Evolutionary conservation across 2,329 filamentous ascomycete species (phyloP), one percentile per base, ranked within the genome.

Genomic region (Pyrenochaeta sp.): DNA sequence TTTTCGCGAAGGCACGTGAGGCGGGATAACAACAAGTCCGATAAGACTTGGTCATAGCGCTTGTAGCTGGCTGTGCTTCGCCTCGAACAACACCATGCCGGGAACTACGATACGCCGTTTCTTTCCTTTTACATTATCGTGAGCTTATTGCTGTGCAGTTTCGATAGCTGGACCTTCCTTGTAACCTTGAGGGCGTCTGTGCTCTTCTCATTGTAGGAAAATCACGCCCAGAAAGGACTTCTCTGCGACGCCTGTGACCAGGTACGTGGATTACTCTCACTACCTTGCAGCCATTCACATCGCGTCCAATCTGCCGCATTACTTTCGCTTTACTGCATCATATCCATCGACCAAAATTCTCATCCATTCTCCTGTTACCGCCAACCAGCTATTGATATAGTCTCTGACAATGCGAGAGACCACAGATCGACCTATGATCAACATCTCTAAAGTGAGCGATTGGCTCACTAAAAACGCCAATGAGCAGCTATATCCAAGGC

Each of bases 391-490:
- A 13, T 49, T 56, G 24, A 19, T 28, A 40, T 13, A 48, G 19
- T 36, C 44, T 43, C 64, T 66, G 40, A 67, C 54, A 56, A 65
- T 64, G 61, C 54, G 53, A 34, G 49, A 54, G 37, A 48, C 52
- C 50, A 34, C 54, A 60, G 55, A 47, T 50, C 54, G 52, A 50
- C 54, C 62, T 24, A 82, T 82, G 80, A 73, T 82, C 59, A 79
- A 81, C 66, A 74, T 78, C 50, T 77, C 75, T 52, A 80, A 76
- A 32, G 69, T 82, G 54, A 80, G 75, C 64, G 78, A 80, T 48
- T 72, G 81, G 62, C 72, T 82, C 59, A 77, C 78, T 9, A 73
- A 77, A 51, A 82, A 82, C 66, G 77, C 76, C 54, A 78, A 82
- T 59, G 72, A 77, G 40, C 72, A 77, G 44, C 73, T 82, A 10